Conservation (phyloP, 139 green algal species). For the Volvox reticuliferus region DNA sequence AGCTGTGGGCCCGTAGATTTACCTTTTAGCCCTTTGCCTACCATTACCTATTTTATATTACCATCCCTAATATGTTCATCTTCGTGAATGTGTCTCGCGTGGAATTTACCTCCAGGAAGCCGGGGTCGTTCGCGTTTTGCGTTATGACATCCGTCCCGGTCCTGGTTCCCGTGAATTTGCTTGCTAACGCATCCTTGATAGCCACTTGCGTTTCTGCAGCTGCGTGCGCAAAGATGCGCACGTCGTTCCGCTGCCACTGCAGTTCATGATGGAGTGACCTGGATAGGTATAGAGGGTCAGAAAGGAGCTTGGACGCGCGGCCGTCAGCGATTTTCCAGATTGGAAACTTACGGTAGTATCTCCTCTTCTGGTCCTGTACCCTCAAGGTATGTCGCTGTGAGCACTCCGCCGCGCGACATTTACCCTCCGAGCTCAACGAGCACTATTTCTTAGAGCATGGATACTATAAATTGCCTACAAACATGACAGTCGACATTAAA, state of each 20-base stretch:
- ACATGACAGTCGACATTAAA: too few relatives aligned
- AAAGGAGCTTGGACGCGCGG: too few relatives aligned
- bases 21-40: too few relatives aligned
- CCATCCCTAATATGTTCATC: too few relatives aligned
- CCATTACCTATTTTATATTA: too few relatives aligned
- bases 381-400: constrained; percentile 4
- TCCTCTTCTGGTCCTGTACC: not conserved
- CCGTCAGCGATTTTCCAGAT: too few relatives aligned
- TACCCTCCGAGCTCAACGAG: not conserved
- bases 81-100: too few relatives aligned
- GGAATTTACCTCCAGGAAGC: constrained; percentile 52
- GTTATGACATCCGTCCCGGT: not conserved
- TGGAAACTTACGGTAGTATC: constrained; percentile 17
- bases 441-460: not conserved
- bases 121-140: constrained; percentile 36
- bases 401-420: constrained; percentile 20
- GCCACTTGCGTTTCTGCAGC: constrained; percentile 54
- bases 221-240: constrained; percentile 58
- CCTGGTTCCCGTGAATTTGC: not conserved
- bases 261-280: constrained; percentile 37
- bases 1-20: too few relatives aligned
- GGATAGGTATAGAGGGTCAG: not conserved
- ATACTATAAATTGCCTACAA: too few relatives aligned
- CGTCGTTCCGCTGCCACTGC: constrained; percentile 49
- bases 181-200: constrained; percentile 40